Conservation (phyloP, 2,329 filamentous ascomycete species). For the Scedosporium boydii region DNA sequence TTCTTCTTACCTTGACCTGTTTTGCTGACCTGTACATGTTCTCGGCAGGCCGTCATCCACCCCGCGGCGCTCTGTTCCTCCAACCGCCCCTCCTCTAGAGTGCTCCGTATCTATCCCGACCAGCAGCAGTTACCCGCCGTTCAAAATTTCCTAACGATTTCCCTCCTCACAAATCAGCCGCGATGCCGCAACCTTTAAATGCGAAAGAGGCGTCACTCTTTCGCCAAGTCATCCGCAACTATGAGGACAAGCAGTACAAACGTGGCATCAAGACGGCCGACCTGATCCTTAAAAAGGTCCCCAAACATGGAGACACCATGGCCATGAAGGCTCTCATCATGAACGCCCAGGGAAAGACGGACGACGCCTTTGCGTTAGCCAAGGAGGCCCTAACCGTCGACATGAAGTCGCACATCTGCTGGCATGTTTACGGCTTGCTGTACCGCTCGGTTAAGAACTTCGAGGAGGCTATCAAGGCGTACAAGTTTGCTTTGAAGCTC, state of each 20-base stretch:
- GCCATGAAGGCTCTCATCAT: constrained; percentile 98
- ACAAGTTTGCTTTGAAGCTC: constrained; percentile 86
- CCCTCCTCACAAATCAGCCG: constrained; percentile 14
- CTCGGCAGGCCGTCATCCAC: neutral
- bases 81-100: neutral
- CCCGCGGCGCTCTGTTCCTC: too few species aligned
- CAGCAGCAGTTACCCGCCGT: neutral
- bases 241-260: constrained; percentile 98
- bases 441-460: constrained; percentile 95
- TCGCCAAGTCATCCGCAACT: constrained; percentile 86
- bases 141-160: neutral
- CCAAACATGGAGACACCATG: constrained; percentile 94
- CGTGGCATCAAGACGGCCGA: constrained; percentile 87
- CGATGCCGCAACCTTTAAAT: constrained; percentile 63
- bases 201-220: constrained; percentile 93
- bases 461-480: constrained; percentile 97
- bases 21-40: neutral
- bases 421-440: constrained; percentile 95
- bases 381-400: constrained; percentile 89
- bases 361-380: constrained; percentile 87
- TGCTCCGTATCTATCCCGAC: neutral
- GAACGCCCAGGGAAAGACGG: constrained; percentile 82
- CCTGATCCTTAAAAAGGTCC: constrained; percentile 89
- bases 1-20: neutral
- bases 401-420: constrained; percentile 99